Percentiles rank a stretch among this genome's conserved stretches.
Conservation (phyloP, 2,329 filamentous ascomycete species). For the Talaromyces sp. region DNA sequence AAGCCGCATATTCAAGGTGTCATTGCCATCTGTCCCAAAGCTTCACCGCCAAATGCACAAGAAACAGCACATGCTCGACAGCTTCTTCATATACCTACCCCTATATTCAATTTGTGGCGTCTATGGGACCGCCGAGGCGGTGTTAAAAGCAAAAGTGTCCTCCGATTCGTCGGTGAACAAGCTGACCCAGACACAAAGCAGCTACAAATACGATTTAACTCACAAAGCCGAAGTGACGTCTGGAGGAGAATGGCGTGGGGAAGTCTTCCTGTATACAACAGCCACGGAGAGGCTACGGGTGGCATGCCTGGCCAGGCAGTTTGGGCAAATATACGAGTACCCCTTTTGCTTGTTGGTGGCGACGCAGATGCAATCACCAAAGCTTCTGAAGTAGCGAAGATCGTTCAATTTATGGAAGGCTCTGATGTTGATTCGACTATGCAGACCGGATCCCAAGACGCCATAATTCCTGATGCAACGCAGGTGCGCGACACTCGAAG, state of each 20-base stretch:
- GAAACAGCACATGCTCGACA: constrained; percentile 52
- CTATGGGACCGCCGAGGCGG: constrained; percentile 77
- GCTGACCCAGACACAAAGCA: constrained; percentile 41
- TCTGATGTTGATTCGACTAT: constrained; percentile 26
- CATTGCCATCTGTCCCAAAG: constrained; percentile 75
- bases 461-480: constrained; percentile 32
- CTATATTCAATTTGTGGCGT: constrained; percentile 71
- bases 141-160: constrained; percentile 70
- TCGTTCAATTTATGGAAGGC: constrained; percentile 49
- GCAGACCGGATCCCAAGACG: constrained; percentile 23
- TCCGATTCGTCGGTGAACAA: constrained; percentile 59
- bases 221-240: constrained; percentile 75
- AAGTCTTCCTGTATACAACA: constrained; percentile 58
- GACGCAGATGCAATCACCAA: constrained; percentile 73
- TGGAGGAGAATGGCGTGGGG: constrained; percentile 80
- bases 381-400: constrained; percentile 66
- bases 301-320: constrained; percentile 66
- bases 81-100: constrained; percentile 63
- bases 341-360: constrained; percentile 75
- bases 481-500: constrained; percentile 25
- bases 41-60: constrained; percentile 58
- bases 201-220: constrained; percentile 57
- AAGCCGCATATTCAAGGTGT: constrained; percentile 67
- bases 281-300: constrained; percentile 49
- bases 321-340: constrained; percentile 70